Base-by-base conservation (phyloP, 768 basidiomycete genomes). In the Lactarius evosmus region DNA sequence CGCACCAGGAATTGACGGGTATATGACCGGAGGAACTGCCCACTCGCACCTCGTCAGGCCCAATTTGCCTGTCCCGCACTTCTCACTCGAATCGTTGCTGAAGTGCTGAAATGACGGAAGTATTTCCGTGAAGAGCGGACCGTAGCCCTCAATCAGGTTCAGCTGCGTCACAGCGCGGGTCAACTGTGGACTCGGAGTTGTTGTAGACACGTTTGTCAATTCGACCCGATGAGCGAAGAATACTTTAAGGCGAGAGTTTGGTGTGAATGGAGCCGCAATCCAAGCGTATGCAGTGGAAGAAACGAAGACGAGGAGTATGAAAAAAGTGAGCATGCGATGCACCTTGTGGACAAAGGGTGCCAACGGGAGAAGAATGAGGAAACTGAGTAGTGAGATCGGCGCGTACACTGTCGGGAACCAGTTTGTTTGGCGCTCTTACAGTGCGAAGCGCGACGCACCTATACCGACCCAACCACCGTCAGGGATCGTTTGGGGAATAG, bases 221-320 rank as follows among this genome's bases (percentile, higher is more conserved):
- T 80, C 75, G 7, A 90, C 75, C 1, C 71, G 77, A 70, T 92
- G 91, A 55, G 79, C 79, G 78, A 91, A 93, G 73, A 79, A 89
- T 0, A 91, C 74, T 66, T 89, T 91, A 69, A 91, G 75, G 0
- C 89, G 89, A 4, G 81, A 72, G 27, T 80, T 72, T 44, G 77
- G 74, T 17, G 82, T 62, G 76, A 93, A 92, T 0, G 90, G 90
- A 74, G 85, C 85, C 7, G 72, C 75, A 7, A 79, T 61, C 71
- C 79, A 77, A 57, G 75, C 72, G 68, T 79, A 85, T 14, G 75
- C 58, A 0, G 80, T 81, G 64, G 71, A 72, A 7, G 64, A 57
- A 5, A 70, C 53, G 66, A 86, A 80, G 7, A 83, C 46, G 9
- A 77, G 38, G 27, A 83, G 60, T 9, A 79, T 70, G 38, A 75